Percentiles rank a stretch among this genome's conserved stretches.
phyloP scores from a whole-genome alignment of 495 filamentous ascomycete species.

The Lindgomyces ingoldianus region DNA sequence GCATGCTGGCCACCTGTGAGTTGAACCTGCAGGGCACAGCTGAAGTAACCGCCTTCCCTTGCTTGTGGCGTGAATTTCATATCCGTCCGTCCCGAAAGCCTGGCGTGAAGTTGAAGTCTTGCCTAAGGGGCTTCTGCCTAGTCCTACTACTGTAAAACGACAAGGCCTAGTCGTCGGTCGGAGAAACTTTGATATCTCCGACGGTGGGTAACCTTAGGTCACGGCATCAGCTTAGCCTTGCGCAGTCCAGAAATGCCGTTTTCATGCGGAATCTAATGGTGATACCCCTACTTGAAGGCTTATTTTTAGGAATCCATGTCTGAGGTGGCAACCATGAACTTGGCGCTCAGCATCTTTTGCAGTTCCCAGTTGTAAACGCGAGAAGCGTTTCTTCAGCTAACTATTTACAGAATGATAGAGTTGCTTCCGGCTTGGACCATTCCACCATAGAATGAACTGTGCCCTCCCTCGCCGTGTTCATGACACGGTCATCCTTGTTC shows the following conservation, averaged over 20 bases:
- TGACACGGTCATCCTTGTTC: neutral
- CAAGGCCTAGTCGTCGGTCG: neutral
- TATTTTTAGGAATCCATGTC: conserved; percentile 8
- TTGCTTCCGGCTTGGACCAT: neutral
- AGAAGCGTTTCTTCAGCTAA: neutral
- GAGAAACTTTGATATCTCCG: neutral
- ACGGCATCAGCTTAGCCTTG: neutral
- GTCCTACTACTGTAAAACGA: neutral
- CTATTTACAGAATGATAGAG: neutral
- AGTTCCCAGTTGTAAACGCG: neutral
- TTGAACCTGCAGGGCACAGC: neutral
- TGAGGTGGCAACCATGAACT: neutral
- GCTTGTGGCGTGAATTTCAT: neutral
- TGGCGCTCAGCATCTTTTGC: neutral
- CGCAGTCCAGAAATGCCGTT: neutral
- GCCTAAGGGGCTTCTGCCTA: neutral
- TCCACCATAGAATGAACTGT: neutral
- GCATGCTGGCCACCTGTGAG: neutral
- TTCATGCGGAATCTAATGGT: neutral
- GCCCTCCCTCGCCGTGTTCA: neutral
- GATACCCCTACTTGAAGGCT: conserved; percentile 3
- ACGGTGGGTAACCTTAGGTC: neutral
- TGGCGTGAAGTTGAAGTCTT: neutral
- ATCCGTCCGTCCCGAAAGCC: neutral
- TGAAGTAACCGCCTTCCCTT: neutral